These are phyloP conservation scores for Seiridium cupressi DNA, from an alignment of 2,329 filamentous ascomycete genomes.

Conservation along the genomic window DNA sequence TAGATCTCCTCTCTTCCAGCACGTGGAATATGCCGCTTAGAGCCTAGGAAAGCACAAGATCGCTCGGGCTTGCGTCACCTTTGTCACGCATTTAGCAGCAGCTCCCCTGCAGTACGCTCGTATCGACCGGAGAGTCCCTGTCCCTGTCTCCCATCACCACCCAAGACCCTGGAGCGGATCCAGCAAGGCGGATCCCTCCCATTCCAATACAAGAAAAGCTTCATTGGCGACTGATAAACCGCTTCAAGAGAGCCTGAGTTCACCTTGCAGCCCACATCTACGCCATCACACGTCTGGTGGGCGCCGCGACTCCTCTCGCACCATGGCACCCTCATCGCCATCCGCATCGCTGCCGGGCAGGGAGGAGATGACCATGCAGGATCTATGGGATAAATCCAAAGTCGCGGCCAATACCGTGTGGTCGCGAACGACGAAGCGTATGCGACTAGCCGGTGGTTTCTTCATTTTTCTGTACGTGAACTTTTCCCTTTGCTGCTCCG, in stretches of 20 bases:
- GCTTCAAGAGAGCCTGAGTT: not conserved
- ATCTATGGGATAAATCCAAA: constrained; percentile 19
- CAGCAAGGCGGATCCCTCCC: not conserved
- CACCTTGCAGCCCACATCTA: too few species aligned
- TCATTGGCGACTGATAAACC: not conserved
- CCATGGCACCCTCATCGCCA: constrained; percentile 10
- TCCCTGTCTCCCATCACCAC: not conserved
- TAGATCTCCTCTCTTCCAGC: not conserved
- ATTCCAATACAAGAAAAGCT: not conserved
- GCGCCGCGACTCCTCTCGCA: not conserved
- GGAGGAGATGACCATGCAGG: constrained; percentile 17
- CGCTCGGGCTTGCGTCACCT: constrained; percentile 3
- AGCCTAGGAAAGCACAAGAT: not conserved
- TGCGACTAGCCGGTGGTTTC: constrained; percentile 26
- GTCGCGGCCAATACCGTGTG: constrained; percentile 24
- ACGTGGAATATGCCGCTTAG: not conserved
- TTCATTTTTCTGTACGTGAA: constrained; percentile 30
- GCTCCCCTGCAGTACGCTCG: not conserved
- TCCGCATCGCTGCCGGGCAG: not conserved
- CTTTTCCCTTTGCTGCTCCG: not conserved
- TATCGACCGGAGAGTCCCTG: not conserved
- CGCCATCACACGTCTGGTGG: constrained; percentile 4
- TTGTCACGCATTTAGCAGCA: constrained; percentile 1
- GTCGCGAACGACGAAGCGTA: constrained; percentile 31
- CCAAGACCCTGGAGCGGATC: not conserved